Conservation (phyloP, 805 yeast genomes). For the Wickerhamomyces xylosicus region DNA sequence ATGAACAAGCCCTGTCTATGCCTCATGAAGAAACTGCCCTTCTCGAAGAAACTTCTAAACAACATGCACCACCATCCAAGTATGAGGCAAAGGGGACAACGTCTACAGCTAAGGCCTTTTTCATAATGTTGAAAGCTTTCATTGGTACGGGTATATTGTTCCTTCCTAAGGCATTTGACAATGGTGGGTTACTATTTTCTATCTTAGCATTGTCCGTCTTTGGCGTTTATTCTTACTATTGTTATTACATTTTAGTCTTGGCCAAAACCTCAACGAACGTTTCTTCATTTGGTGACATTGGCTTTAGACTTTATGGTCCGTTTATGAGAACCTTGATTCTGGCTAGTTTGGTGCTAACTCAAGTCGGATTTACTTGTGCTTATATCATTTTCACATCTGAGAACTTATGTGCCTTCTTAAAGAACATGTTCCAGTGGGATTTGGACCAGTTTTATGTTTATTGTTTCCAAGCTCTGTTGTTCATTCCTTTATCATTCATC, state of each 20-base stretch:
- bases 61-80: constrained; percentile 4
- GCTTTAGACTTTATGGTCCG: constrained; percentile 48
- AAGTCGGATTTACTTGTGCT: constrained; percentile 73
- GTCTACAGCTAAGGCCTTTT: constrained; percentile 61
- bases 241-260: constrained; percentile 54
- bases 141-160: constrained; percentile 72
- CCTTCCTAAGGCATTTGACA: constrained; percentile 57
- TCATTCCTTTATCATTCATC: constrained; percentile 61
- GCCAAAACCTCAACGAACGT: constrained; percentile 52
- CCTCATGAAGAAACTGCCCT: constrained; percentile 5
- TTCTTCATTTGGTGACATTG: constrained; percentile 74
- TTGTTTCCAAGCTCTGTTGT: constrained; percentile 41
- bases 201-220: constrained; percentile 40
- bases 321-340: constrained; percentile 58
- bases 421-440: constrained; percentile 34
- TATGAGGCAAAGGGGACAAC: constrained; percentile 48
- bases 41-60: constrained; percentile 20
- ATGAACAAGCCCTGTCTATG: no score
- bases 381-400: constrained; percentile 73
- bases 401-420: constrained; percentile 53
- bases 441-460: constrained; percentile 37
- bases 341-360: constrained; percentile 56
- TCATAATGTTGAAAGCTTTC: constrained; percentile 62
- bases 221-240: constrained; percentile 68
- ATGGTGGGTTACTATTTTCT: constrained; percentile 64